Evolutionary conservation across 139 green algal species (phyloP).

Genomic region (Gonium pectorale): DNA sequence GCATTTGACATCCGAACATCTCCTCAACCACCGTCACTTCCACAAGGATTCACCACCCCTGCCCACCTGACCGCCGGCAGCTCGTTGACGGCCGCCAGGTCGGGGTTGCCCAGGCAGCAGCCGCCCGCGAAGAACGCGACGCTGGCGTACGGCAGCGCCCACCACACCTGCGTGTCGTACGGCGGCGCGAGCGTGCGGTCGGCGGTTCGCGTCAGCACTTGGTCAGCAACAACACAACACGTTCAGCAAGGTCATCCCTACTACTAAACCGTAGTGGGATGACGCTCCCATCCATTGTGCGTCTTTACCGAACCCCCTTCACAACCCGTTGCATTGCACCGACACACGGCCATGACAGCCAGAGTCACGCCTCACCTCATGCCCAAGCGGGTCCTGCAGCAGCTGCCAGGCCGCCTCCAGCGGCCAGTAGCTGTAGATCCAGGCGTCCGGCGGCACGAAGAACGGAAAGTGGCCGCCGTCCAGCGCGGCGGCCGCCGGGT

Average conservation of each 20-base stretch:
- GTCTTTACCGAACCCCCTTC: too few species aligned
- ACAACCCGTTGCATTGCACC: too few species aligned
- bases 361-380: too few species aligned
- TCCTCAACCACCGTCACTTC: not conserved
- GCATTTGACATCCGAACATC: not conserved
- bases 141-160: constrained; percentile 54
- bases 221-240: too few species aligned
- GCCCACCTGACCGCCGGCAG: constrained; percentile 6
- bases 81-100: constrained; percentile 27
- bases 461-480: constrained; percentile 54
- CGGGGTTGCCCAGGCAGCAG: not conserved
- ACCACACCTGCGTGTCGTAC: constrained; percentile 56
- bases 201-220: too few species aligned
- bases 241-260: too few species aligned
- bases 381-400: constrained; percentile 49
- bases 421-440: constrained; percentile 68
- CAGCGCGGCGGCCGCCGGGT: constrained; percentile 57
- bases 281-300: too few species aligned
- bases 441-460: constrained; percentile 63
- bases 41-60: not conserved
- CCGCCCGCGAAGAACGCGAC: constrained; percentile 52
- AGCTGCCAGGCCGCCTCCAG: constrained; percentile 73
- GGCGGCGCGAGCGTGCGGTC: too few species aligned
- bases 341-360: too few species aligned
- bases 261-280: too few species aligned